Percentiles rank a stretch among this genome's conserved stretches.
phyloP scores from a whole-genome alignment of 495 filamentous ascomycete genomes.

The Bryoglossum gracile region DNA sequence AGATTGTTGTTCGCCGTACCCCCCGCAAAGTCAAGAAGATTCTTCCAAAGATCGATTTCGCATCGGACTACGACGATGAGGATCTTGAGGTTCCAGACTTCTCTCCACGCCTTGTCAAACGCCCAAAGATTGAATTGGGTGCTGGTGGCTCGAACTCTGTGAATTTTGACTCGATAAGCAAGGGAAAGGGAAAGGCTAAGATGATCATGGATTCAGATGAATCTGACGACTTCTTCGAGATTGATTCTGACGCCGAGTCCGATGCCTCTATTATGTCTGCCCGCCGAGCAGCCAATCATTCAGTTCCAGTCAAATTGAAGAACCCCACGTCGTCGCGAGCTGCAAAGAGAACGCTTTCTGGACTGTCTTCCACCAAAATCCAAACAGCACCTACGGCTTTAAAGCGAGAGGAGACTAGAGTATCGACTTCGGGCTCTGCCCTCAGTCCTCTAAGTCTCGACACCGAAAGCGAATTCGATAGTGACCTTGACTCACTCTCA shows the following conservation, averaged over 20 bases:
- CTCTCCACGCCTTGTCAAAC: constrained; percentile 15
- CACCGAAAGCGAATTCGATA: constrained; percentile 12
- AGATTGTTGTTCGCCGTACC: constrained; percentile 9
- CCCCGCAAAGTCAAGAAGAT: constrained; percentile 19
- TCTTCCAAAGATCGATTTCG: constrained; percentile 17
- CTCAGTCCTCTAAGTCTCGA: not conserved
- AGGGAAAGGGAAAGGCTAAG: constrained; percentile 4
- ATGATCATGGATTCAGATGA: constrained; percentile 14
- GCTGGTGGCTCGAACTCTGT: constrained; percentile 20
- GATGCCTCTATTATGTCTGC: constrained; percentile 1
- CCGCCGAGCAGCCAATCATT: not conserved
- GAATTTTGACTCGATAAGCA: constrained; percentile 7
- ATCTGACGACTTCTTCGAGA: constrained; percentile 10
- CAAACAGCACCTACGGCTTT: not conserved
- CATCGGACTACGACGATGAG: constrained; percentile 10
- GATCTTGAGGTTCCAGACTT: constrained; percentile 11
- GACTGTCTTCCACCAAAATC: not conserved
- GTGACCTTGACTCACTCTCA: not conserved
- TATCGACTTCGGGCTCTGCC: constrained; percentile 4
- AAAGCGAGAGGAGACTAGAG: constrained; percentile 10
- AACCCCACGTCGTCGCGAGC: not conserved
- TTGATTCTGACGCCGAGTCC: constrained; percentile 7
- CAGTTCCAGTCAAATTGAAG: not conserved
- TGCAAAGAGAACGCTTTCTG: not conserved
- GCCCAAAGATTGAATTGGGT: constrained; percentile 27